Conservation (phyloP, 2,329 filamentous ascomycete species). For the Elsinoe australis region DNA sequence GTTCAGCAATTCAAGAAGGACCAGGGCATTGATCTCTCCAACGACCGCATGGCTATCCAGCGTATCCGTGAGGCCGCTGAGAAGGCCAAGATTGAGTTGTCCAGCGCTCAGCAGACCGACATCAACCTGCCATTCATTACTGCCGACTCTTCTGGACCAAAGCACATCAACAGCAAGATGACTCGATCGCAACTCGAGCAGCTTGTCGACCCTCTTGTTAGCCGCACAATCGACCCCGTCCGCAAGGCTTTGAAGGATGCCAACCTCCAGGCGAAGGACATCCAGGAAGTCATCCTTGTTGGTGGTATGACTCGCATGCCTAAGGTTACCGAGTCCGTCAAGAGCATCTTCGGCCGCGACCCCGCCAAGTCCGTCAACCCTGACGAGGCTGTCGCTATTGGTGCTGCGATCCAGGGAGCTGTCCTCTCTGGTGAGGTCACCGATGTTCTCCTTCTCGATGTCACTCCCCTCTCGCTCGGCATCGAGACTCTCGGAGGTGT, state of each 20-base stretch:
- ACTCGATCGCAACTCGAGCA: constrained; percentile 86
- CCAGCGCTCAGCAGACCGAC: constrained; percentile 88
- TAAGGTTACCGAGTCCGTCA: constrained; percentile 93
- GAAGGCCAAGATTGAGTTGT: constrained; percentile 99
- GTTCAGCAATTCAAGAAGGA: constrained; percentile 96
- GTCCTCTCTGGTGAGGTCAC: constrained; percentile 95
- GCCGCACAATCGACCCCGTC: constrained; percentile 79
- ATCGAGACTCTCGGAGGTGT: constrained; percentile 98
- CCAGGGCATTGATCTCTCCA: constrained; percentile 78
- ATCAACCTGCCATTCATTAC: constrained; percentile 99
- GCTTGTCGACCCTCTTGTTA: constrained; percentile 84
- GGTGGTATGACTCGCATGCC: constrained; percentile 99
- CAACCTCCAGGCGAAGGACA: constrained; percentile 80
- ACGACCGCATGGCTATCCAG: constrained; percentile 96
- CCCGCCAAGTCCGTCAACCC: constrained; percentile 98
- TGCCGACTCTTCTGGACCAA: constrained; percentile 86
- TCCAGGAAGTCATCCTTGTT: constrained; percentile 95
- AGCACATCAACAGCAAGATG: constrained; percentile 97
- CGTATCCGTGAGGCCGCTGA: constrained; percentile 97
- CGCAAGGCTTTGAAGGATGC: constrained; percentile 97
- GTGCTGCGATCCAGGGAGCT: constrained; percentile 94
- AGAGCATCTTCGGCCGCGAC: constrained; percentile 92
- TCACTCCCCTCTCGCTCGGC: constrained; percentile 92
- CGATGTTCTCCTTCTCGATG: constrained; percentile 89
- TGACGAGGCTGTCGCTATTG: constrained; percentile 95